phyloP scores from a whole-genome alignment of 1,284 basidiomycete species.

The Microbotryum violaceum region DNA sequence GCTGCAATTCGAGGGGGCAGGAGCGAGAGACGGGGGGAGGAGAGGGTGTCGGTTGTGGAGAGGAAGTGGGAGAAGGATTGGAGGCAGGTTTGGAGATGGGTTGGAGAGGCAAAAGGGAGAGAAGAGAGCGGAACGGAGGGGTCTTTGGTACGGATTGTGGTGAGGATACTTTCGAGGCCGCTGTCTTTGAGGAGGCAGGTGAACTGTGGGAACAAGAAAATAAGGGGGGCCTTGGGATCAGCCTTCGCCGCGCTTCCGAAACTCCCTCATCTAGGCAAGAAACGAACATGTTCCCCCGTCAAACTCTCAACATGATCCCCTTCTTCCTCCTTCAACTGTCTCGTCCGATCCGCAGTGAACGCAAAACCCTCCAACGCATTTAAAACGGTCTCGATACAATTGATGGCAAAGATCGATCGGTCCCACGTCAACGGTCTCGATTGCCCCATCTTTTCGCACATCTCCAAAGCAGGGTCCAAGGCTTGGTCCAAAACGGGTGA shows the following conservation, averaged over 20 bases:
- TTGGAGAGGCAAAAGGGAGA: slow-evolving; percentile 52
- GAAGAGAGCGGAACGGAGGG: slow-evolving; percentile 59
- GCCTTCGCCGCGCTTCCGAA: neutral
- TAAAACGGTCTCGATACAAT: slow-evolving; percentile 71
- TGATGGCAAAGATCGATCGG: slow-evolving; percentile 66
- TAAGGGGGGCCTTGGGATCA: neutral
- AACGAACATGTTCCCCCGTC: slow-evolving; percentile 71
- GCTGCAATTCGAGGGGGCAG: slow-evolving; percentile 61
- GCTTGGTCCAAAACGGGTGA: slow-evolving; percentile 66
- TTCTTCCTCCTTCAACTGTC: slow-evolving; percentile 55
- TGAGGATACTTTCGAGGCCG: slow-evolving; percentile 60
- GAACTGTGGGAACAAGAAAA: slow-evolving; percentile 49
- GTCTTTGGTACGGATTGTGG: slow-evolving; percentile 52
- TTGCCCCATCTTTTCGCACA: slow-evolving; percentile 62
- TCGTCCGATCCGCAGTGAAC: slow-evolving; percentile 61
- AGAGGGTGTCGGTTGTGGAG: slow-evolving; percentile 43
- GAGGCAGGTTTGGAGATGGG: slow-evolving; percentile 52
- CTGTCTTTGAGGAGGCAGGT: slow-evolving; percentile 62
- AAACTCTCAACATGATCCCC: slow-evolving; percentile 57
- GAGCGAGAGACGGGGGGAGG: slow-evolving; percentile 58
- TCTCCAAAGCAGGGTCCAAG: slow-evolving; percentile 70
- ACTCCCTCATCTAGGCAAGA: neutral
- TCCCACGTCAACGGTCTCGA: slow-evolving; percentile 61
- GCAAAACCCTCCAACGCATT: slow-evolving; percentile 45
- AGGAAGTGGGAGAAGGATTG: slow-evolving; percentile 45